Evolutionary conservation across 2,329 filamentous ascomycete species (phyloP).

Genomic region (Tolypocladium tundrense): DNA sequence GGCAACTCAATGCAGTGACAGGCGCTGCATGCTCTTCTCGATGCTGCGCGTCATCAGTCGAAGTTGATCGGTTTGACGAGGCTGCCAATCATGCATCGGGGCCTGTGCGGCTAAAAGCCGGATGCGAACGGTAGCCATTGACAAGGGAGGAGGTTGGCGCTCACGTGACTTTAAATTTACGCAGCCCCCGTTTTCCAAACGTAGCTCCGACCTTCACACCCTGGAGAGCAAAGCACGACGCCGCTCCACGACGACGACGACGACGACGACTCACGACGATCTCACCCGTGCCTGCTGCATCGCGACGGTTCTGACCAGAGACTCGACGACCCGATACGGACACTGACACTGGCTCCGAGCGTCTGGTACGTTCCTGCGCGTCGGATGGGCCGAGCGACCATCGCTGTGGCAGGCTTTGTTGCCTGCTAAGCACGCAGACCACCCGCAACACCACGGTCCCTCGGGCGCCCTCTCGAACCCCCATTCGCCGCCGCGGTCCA

Average conservation of each 20-base stretch:
- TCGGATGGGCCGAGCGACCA: conserved; percentile 37
- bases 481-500: conserved; percentile 3
- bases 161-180: conserved; percentile 36
- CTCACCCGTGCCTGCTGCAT: conserved; percentile 11
- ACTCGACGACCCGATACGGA: not conserved
- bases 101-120: not conserved
- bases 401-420: conserved; percentile 37
- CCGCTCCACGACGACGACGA: conserved; percentile 12
- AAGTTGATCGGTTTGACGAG: not conserved
- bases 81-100: not conserved
- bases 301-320: conserved; percentile 1
- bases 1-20: not conserved
- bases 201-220: conserved; percentile 20
- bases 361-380: conserved; percentile 11
- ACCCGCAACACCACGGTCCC: conserved; percentile 1
- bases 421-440: conserved; percentile 28
- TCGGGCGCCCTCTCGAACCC: not conserved
- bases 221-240: conserved; percentile 13
- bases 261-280: conserved; percentile 8
- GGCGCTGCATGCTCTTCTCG: not conserved
- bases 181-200: conserved; percentile 18
- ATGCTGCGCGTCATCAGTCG: not conserved
- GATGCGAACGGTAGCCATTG: not conserved
- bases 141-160: conserved; percentile 4
- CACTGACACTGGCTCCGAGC: not conserved